phyloP scores from a whole-genome alignment of 202 grass and related monocot species.

The Bolboschoenoplectus hybrid region DNA sequence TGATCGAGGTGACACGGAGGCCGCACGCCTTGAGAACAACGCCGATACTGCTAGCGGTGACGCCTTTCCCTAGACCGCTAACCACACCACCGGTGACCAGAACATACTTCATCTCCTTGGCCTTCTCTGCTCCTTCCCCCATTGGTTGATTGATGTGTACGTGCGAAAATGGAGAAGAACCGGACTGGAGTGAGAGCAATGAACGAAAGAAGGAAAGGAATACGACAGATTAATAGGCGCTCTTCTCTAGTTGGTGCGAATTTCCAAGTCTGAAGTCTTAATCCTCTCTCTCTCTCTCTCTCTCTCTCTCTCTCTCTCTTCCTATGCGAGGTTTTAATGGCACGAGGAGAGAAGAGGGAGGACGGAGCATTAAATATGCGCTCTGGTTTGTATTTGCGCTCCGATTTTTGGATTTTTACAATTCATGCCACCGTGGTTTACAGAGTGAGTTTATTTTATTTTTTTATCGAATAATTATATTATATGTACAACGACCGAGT shows the following conservation, averaged over 20 bases:
- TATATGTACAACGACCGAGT: not conserved
- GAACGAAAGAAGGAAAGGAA: no score
- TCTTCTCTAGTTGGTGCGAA: not conserved
- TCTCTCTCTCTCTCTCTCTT: not conserved
- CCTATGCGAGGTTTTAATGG: not conserved
- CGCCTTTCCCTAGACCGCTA: slow-evolving; percentile 47
- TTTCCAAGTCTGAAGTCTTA: not conserved
- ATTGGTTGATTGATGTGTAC: not conserved
- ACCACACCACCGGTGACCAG: slow-evolving; percentile 50
- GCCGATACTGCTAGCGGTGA: slow-evolving; percentile 51
- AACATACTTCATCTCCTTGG: slow-evolving; percentile 46
- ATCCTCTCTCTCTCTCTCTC: not conserved
- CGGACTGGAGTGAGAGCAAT: not conserved
- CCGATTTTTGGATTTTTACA: not conserved
- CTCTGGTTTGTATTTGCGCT: no score
- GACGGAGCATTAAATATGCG: slow-evolving; percentile 24
- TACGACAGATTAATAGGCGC: not conserved
- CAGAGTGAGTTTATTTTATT: not conserved
- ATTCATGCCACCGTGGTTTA: not conserved
- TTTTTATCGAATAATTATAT: not conserved
- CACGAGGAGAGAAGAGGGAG: not conserved
- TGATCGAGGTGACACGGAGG: slow-evolving; percentile 48
- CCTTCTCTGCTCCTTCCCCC: not conserved
- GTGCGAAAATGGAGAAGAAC: not conserved
- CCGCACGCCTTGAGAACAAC: slow-evolving; percentile 52